Conservation (phyloP, 441 rosid genomes). For the Capsella rubella region DNA sequence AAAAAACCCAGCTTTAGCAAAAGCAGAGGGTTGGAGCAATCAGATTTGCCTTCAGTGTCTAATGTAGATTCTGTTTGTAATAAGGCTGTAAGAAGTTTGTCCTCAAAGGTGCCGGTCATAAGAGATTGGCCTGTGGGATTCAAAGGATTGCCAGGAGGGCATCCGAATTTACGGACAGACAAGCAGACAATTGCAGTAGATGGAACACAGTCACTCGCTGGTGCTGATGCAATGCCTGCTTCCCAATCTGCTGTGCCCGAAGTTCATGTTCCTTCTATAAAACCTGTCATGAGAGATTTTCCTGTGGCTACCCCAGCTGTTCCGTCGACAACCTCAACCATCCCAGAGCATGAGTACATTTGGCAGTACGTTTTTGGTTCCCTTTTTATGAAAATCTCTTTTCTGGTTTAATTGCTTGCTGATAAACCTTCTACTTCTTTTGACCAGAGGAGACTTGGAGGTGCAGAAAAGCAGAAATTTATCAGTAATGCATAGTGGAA, state of each 20-base stretch:
- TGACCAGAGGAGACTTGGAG: constrained; percentile 81
- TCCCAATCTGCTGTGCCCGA: constrained; percentile 47
- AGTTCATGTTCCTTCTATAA: constrained; percentile 46
- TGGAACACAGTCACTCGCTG: constrained; percentile 47
- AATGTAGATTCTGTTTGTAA: constrained; percentile 54
- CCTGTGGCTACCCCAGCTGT: constrained; percentile 46
- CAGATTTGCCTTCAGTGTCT: constrained; percentile 57
- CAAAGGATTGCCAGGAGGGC: constrained; percentile 60
- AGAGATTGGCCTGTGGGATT: constrained; percentile 53
- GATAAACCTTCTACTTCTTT: constrained; percentile 40
- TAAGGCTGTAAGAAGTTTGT: constrained; percentile 52
- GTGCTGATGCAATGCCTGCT: constrained; percentile 46
- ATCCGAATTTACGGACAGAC: constrained; percentile 42
- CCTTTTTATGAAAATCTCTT: constrained; percentile 28
- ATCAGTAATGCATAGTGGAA: constrained; percentile 61
- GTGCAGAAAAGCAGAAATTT: constrained; percentile 61
- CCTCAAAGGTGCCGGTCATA: constrained; percentile 46
- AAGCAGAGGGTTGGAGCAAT: constrained; percentile 62
- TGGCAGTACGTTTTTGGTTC: constrained; percentile 83
- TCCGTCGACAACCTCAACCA: constrained; percentile 51
- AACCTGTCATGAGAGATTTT: constrained; percentile 45
- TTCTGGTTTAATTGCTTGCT: constrained; percentile 27
- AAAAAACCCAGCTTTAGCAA: constrained; percentile 78
- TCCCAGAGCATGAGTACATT: constrained; percentile 86
- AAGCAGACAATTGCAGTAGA: constrained; percentile 49